Evolutionary conservation across 2,329 filamentous ascomycete genomes (phyloP).

Genomic region (Cadophora gregata): DNA sequence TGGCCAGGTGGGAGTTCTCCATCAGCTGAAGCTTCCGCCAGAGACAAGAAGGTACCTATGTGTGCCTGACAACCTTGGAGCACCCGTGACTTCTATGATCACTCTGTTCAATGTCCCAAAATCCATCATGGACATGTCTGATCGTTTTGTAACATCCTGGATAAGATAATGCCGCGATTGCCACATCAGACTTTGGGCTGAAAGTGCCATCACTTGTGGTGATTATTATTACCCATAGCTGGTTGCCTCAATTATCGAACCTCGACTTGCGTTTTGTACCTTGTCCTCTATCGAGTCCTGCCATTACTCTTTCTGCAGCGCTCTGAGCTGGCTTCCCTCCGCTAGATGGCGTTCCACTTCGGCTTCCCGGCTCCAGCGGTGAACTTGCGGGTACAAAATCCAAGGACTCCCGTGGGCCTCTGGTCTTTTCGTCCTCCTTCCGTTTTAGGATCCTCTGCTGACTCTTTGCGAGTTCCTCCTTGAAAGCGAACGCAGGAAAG

Average conservation of each 20-base stretch:
- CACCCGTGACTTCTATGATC: not conserved
- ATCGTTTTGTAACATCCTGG: not conserved
- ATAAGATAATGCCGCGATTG: not conserved
- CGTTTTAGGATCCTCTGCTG: slow-evolving; percentile 47
- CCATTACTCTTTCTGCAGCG: slow-evolving; percentile 45
- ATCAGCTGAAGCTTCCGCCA: not conserved
- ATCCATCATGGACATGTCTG: not conserved
- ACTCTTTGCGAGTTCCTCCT: slow-evolving; percentile 55
- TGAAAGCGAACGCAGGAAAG: slow-evolving; percentile 62
- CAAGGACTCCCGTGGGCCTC: slow-evolving; percentile 41
- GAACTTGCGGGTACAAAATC: slow-evolving; percentile 44
- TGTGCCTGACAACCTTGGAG: not conserved
- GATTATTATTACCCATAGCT: not conserved
- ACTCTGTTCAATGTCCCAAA: not conserved
- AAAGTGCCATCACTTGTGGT: not conserved
- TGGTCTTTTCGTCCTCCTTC: slow-evolving; percentile 42
- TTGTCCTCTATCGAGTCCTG: slow-evolving; percentile 43
- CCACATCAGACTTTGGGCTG: not conserved
- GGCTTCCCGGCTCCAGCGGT: slow-evolving; percentile 33
- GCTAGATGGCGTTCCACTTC: slow-evolving; percentile 35
- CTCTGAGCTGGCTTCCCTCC: slow-evolving; percentile 36
- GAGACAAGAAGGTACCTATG: slow-evolving; percentile 1
- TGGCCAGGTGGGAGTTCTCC: not conserved
- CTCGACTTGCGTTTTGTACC: slow-evolving; percentile 44
- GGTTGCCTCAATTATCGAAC: slow-evolving; percentile 42